These are phyloP conservation scores for Ulota crispa DNA, from an alignment of 225 moss, liverwort and hornwort genomes.

Conservation along the genomic window DNA sequence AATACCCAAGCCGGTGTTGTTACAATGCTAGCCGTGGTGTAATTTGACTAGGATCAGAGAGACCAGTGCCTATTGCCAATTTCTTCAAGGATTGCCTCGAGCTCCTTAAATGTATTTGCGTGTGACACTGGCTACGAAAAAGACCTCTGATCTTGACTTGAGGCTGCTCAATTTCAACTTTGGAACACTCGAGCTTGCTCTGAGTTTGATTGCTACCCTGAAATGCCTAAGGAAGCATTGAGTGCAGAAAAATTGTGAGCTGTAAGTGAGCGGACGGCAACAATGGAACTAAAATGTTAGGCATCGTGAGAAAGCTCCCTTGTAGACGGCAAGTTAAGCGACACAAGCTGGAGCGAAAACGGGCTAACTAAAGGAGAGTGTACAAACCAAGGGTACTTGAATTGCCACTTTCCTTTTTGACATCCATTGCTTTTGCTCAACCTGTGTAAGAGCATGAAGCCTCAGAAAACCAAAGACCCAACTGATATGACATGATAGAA, in stretches of 20 bases:
- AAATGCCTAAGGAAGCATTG: neutral
- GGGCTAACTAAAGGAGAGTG: neutral
- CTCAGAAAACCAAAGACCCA: neutral
- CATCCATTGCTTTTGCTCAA: too few relatives aligned
- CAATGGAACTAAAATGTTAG: too few relatives aligned
- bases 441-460: too few relatives aligned
- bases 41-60: neutral
- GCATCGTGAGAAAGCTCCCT: too few relatives aligned
- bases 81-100: neutral
- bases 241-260: neutral
- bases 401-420: neutral
- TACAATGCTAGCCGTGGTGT: too few relatives aligned
- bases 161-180: too few relatives aligned
- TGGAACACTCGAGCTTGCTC: too few relatives aligned
- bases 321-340: too few relatives aligned
- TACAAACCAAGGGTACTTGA: neutral
- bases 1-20: too few relatives aligned
- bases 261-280: neutral
- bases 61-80: neutral
- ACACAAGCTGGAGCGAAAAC: neutral
- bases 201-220: too few relatives aligned
- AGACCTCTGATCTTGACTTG: neutral
- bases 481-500: neutral
- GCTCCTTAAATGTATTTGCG: rapidly evolving
- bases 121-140: neutral